Base-by-base conservation (phyloP, 306 rosid species). In the Carpinus viminea region DNA sequence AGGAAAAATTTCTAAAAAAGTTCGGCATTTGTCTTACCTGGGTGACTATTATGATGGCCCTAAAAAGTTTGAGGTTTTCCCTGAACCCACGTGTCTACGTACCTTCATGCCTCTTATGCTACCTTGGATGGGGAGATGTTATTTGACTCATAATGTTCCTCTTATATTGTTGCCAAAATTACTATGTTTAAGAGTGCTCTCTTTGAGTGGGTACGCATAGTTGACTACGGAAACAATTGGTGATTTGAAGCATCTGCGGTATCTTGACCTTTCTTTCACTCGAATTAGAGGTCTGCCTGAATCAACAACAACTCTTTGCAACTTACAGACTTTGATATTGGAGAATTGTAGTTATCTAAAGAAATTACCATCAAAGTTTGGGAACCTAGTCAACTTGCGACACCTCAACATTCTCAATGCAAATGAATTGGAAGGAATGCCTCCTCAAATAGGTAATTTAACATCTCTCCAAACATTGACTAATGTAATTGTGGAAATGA, bases 61-160 rank as follows among this genome's bases (percentile, higher is more conserved):
- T 0, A 24, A 1, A 59, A 21, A 0, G 7, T 24, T 59, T 24
- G 7, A 59, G 12, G 36, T 0, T 31, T 24, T 59, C 0, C 0
- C 8, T 0, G 8, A 24, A 59, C 16, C 9, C 11, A 11, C 0
- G 2, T 2, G 88, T 94, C 31, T 94, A 82, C 77, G 98, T 93
- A 47, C 97, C 96, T 71, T 92, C 28, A 81, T 94, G 78, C 78
- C 38, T 0, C 16, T 60, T 21, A 12, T 12, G 13, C 12, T 31
- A 1, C 28, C 12, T 0, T 2, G 5, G 86, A 8, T 89, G 86
- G 89, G 97, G 88, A 52, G 47, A 0, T 50, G 54, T 31, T 34
- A n/a, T 16, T 2, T 53, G 65, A 46, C 70, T 45, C 43, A 9
- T 0, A 4, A 20, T 4, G 24, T 38, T 34, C 0, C 3, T 52